Evolutionary conservation across 306 rosid species (phyloP).

Genomic region (Begonia fuchsioides): DNA sequence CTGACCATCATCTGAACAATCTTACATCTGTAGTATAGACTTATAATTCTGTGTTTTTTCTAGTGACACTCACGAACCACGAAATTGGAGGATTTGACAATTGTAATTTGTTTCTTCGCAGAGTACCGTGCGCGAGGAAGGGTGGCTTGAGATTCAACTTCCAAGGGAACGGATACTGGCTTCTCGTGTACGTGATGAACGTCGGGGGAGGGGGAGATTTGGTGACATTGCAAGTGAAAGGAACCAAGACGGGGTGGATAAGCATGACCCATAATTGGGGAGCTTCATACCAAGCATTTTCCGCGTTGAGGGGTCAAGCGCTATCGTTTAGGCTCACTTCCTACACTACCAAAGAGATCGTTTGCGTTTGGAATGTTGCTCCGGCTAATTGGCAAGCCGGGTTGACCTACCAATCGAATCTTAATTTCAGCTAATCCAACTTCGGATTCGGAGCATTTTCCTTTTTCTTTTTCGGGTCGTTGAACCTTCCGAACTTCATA

Average conservation of each 20-base stretch:
- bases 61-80: too few relatives aligned
- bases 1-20: background rate
- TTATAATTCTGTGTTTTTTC: too few relatives aligned
- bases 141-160: slow-evolving; percentile 57
- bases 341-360: slow-evolving; percentile 47
- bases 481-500: too few relatives aligned
- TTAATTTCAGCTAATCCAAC: slow-evolving; percentile 36
- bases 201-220: slow-evolving; percentile 88
- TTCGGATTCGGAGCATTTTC: background rate
- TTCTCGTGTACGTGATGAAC: slow-evolving; percentile 81
- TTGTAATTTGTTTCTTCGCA: background rate
- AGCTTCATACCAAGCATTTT: slow-evolving; percentile 81
- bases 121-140: slow-evolving; percentile 46
- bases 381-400: slow-evolving; percentile 65
- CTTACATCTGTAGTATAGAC: background rate
- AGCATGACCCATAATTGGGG: slow-evolving; percentile 97
- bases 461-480: background rate
- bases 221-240: slow-evolving; percentile 57
- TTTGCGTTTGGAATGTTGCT: slow-evolving; percentile 59
- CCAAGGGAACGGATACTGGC: slow-evolving; percentile 89
- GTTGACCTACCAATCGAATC: slow-evolving; percentile 29
- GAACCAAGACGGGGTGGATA: slow-evolving; percentile 70
- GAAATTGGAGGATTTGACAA: background rate
- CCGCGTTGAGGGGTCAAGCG: slow-evolving; percentile 52
- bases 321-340: slow-evolving; percentile 71